phyloP scores from a whole-genome alignment of 2,329 filamentous ascomycete species.

The Trichocomaceae sp. region DNA sequence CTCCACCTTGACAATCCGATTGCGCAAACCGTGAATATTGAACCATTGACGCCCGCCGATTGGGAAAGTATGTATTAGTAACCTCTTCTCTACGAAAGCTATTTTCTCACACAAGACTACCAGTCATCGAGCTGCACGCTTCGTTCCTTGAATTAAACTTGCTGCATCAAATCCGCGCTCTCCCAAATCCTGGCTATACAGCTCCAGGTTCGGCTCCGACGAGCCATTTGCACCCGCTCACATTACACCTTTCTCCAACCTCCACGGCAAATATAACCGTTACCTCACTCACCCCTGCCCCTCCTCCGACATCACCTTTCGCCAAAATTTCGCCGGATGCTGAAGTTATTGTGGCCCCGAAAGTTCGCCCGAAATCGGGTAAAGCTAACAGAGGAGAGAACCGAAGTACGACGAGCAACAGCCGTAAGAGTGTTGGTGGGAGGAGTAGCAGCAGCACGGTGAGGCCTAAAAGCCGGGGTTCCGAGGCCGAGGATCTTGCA shows the following conservation, averaged over 20 bases:
- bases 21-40: conserved; percentile 92
- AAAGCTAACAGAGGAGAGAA: conserved; percentile 76
- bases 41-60: conserved; percentile 87
- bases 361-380: conserved; percentile 66
- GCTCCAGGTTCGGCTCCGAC: conserved; percentile 44
- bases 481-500: conserved; percentile 53
- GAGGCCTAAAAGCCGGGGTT: conserved; percentile 50
- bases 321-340: conserved; percentile 90
- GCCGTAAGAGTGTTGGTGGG: conserved; percentile 63
- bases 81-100: neutral
- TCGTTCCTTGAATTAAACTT: conserved; percentile 93
- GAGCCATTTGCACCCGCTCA: conserved; percentile 67
- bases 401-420: conserved; percentile 61
- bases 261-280: conserved; percentile 90
- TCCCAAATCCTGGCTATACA: conserved; percentile 72
- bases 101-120: conserved; percentile 1
- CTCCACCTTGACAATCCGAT: conserved; percentile 86
- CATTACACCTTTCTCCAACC: conserved; percentile 87
- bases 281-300: conserved; percentile 70
- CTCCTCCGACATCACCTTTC: conserved; percentile 64
- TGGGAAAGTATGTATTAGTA: conserved; percentile 66
- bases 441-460: conserved; percentile 69
- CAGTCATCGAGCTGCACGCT: conserved; percentile 88
- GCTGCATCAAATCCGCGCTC: conserved; percentile 80
- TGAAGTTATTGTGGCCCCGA: conserved; percentile 95